Percentiles rank a stretch among this genome's conserved stretches.
Conservation (phyloP, 805 yeast genomes). For the Kazachstania bromeliacearum region DNA sequence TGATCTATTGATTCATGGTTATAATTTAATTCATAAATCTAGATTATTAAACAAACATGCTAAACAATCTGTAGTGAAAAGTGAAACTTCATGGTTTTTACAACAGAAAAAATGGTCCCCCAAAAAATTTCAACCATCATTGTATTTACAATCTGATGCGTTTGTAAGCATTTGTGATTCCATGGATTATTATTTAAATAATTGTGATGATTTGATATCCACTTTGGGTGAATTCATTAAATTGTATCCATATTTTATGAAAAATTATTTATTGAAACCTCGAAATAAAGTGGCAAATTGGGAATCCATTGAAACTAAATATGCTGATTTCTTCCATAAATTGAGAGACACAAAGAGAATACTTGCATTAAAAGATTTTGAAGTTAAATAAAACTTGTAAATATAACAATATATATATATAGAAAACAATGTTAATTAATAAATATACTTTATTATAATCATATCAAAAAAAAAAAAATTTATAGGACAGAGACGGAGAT, state of each 20-base stretch:
- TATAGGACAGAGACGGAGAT: neutral
- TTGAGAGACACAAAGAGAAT: constrained; percentile 10
- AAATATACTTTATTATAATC: neutral
- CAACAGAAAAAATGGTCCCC: constrained; percentile 14
- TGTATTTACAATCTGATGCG: constrained; percentile 20
- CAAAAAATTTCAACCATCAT: constrained; percentile 18
- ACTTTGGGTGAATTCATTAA: constrained; percentile 11
- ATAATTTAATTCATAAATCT: constrained; percentile 22
- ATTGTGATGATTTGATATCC: constrained; percentile 1
- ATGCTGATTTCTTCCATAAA: constrained; percentile 11
- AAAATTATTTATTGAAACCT: constrained; percentile 20
- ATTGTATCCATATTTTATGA: constrained; percentile 29
- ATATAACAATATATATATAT: neutral
- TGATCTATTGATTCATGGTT: constrained; percentile 32
- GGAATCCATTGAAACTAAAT: constrained; percentile 16
- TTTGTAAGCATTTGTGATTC: neutral
- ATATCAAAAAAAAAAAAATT: neutral
- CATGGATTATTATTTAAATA: constrained; percentile 20
- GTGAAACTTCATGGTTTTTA: constrained; percentile 15
- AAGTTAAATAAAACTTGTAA: neutral
- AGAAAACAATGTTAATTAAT: neutral
- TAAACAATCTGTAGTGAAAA: neutral
- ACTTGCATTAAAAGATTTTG: constrained; percentile 3
- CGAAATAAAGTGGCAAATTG: constrained; percentile 16
- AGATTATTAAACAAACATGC: constrained; percentile 15